Base-by-base conservation (phyloP, 2,329 filamentous ascomycete species). In the Fusarium sp. region DNA sequence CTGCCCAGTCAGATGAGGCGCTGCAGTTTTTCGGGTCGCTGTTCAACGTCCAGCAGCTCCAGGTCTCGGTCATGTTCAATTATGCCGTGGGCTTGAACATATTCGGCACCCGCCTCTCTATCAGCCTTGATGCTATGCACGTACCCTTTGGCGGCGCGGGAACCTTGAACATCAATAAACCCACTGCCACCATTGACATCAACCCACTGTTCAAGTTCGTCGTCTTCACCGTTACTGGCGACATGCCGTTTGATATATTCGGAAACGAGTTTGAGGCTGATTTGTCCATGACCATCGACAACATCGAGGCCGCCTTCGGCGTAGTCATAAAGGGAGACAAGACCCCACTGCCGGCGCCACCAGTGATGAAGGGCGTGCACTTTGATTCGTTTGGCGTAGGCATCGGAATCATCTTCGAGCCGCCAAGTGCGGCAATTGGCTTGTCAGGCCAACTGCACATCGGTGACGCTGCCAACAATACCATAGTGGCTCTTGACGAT, bases 121-220 rank as follows among this genome's bases (percentile, higher is more conserved):
- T 63, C 25, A 38, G 36, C 10, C 36, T 63, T 14, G 54, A 49
- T 61, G 29, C 44, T 18, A 60, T 63, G 60, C 44, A 63, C 0
- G 60, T 63, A 25, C 60, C 60, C 1, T 63, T 35, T 10, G 60
- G 31, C 0, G 44, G 22, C 1, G 22, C 15, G 5, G 20, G 17
- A 3, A 61, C 13, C 0, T 5, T 63, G 7, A 60, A n/a, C 17
- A 63, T 63, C 4, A 61, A 61, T 0, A 60, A 44, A 2, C 60
- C 60, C 13, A 60, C 44, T 15, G 54, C 18, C 15, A 60, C 36
- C n/a, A 63, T 63, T 27, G 31, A 60, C 31, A 60, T 63, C 44
- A 63, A 63, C 13, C 54, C 60, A 4, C 10, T 44, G 1, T 60
- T 44, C 44, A 44, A 44, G 29, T 63, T 60, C 0, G 25, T 63